A percentile compares a stretch with the other conserved stretches of the same genome.
phyloP scores from a whole-genome alignment of 805 yeast genomes.

The Wickerhamomyces ciferrii region DNA sequence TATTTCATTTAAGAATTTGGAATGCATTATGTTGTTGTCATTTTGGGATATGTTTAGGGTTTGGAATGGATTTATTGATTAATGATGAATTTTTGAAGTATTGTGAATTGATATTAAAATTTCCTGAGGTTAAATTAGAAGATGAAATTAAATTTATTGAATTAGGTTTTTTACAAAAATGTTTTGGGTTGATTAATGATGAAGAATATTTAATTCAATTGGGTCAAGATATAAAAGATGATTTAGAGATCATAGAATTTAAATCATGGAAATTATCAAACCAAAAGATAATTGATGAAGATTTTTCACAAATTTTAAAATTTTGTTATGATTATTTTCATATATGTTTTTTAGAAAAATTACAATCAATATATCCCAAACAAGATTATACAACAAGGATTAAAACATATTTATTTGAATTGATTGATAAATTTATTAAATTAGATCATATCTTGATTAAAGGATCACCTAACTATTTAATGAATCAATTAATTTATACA shows the following conservation, averaged over 20 bases:
- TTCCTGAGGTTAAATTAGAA: conserved; percentile 45
- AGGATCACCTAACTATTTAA: conserved; percentile 49
- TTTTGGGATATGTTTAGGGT: conserved; percentile 44
- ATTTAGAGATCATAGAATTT: neutral
- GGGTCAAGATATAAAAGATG: neutral
- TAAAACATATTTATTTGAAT: conserved; percentile 38
- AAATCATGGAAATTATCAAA: conserved; percentile 27
- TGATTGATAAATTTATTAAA: conserved; percentile 37
- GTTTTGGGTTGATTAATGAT: conserved; percentile 19
- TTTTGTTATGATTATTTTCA: conserved; percentile 46
- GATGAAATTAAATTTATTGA: conserved; percentile 51
- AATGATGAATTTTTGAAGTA: conserved; percentile 29
- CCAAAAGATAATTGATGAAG: conserved; percentile 39
- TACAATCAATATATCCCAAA: conserved; percentile 18
- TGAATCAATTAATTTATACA: conserved; percentile 49
- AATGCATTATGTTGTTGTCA: conserved; percentile 48
- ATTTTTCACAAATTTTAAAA: conserved; percentile 41
- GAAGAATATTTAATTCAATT: conserved; percentile 15
- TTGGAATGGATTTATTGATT: conserved; percentile 40
- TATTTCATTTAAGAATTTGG: conserved; percentile 50
- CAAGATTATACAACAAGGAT: no score
- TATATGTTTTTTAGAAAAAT: conserved; percentile 28
- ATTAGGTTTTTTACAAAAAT: conserved; percentile 31
- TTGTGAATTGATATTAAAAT: conserved; percentile 40
- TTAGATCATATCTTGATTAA: conserved; percentile 41